phyloP scores from a whole-genome alignment of 2,329 filamentous ascomycete species.

The Cadophora sp. region DNA sequence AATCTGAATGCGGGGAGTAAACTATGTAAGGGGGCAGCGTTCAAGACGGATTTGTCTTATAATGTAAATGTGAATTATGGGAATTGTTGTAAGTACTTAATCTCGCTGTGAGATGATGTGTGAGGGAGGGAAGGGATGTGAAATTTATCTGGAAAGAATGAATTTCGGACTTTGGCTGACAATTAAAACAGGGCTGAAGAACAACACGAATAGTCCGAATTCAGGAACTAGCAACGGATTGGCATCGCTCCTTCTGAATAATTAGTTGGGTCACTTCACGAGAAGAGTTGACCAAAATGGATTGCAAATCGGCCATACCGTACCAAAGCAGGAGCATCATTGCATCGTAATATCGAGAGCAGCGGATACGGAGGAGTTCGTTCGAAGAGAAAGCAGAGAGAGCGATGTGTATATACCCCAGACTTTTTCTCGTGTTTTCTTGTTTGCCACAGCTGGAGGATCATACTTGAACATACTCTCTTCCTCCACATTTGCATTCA shows the following conservation, averaged over 20 bases:
- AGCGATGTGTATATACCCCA: neutral
- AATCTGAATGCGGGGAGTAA: conserved; percentile 22
- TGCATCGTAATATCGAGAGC: neutral
- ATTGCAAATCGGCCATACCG: no score
- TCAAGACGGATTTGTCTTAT: conserved; percentile 20
- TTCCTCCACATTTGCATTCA: neutral
- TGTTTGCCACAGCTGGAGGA: neutral
- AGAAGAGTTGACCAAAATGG: neutral
- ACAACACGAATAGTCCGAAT: conserved; percentile 4
- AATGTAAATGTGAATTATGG: conserved; percentile 24
- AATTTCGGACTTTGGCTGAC: neutral
- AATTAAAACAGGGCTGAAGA: conserved; percentile 6
- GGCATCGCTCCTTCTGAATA: neutral
- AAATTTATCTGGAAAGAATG: neutral
- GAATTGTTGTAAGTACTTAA: conserved; percentile 18
- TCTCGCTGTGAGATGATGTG: neutral
- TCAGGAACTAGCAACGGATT: neutral
- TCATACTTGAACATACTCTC: neutral
- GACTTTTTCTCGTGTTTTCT: neutral
- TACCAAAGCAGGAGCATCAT: neutral
- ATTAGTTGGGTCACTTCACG: no score
- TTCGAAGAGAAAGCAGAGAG: neutral
- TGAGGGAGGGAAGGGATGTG: neutral
- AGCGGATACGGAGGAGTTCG: neutral
- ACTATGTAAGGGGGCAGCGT: conserved; percentile 24